Evolutionary conservation across 306 rosid genomes (phyloP).

Genomic region (Quercus dentata): DNA sequence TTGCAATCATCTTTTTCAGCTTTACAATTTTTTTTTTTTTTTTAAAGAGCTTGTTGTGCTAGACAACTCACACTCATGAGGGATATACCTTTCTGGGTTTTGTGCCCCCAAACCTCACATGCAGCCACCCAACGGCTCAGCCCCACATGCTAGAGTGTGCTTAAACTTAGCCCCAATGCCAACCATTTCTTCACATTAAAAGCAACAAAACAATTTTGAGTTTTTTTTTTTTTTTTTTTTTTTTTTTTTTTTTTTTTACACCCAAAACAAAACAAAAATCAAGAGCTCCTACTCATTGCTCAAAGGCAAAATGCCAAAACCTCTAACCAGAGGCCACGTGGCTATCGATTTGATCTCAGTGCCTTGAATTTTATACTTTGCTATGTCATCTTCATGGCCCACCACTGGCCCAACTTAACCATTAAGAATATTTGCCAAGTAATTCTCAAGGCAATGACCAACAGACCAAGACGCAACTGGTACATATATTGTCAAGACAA

Average conservation of each 20-base stretch:
- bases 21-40: background rate
- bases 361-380: background rate
- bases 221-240: background rate
- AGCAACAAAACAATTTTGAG: background rate
- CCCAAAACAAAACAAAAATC: too few relatives aligned
- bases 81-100: conserved; percentile 25
- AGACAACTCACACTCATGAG: conserved; percentile 45
- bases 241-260: too few relatives aligned
- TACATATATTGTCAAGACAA: background rate
- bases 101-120: conserved; percentile 30
- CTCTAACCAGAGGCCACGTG: too few relatives aligned
- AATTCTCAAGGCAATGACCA: background rate
- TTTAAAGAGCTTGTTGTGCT: background rate
- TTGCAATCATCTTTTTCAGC: background rate
- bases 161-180: background rate
- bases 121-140: conserved; percentile 15
- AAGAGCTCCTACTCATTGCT: too few relatives aligned
- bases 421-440: background rate
- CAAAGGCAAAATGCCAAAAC: too few relatives aligned
- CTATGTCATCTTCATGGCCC: background rate
- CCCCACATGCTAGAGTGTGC: background rate
- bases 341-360: background rate
- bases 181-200: background rate
- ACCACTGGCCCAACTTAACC: background rate
- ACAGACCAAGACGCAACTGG: too few relatives aligned